Base-by-base conservation (phyloP, 139 green algal genomes). In the Penium margaritaceum region DNA sequence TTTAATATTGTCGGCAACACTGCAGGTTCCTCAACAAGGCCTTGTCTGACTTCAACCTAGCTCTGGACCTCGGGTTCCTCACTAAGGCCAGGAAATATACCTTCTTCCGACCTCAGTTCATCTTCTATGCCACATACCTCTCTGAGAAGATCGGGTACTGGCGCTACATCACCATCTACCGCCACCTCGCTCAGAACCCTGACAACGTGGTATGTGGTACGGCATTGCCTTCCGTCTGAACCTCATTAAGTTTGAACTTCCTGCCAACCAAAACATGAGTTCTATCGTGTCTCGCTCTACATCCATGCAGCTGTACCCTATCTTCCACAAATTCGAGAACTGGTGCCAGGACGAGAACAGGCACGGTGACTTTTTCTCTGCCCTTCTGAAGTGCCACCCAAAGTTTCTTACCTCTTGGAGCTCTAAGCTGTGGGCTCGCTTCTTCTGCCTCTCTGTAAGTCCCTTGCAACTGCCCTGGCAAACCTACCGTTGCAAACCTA, bases 301-400 rank as follows among this genome's bases (percentile, higher is more conserved):
- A n/a, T n/a, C n/a, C n/a, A n/a, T n/a, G n/a, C 67, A 97, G 91
- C 82, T 97, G 67, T 99, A 98, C 87, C 94, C 94, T 5, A 87
- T 99, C 66, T 99, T 99, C 75, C 88, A 96, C 84, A 97, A 99
- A 85, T 99, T 99, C 83, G 93, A 98, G 91, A 99, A 99, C 91
- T 99, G 94, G 94, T 99, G 92, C 87, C 92, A 98, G 85, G 87
- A 88, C 36, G 83, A 88, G 74, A 83, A 80, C 76, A 47, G 83
- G 30, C 83, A 87, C 72, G 91, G 91, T 37, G 92, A 97, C 78
- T 96, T 97, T 85, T 90, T 96, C 77, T 84, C 89, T 21, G 91
- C 92, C 21, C 63, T 92, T 43, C 85, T 97, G 36, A 96, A 96
- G 88, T 84, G 87, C 7, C 83, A 87, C 51, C 90, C 92, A 17